Percentiles rank a stretch among this genome's conserved stretches.
Evolutionary conservation across 768 basidiomycete species (phyloP).

Genomic region (Obba rivulosa): DNA sequence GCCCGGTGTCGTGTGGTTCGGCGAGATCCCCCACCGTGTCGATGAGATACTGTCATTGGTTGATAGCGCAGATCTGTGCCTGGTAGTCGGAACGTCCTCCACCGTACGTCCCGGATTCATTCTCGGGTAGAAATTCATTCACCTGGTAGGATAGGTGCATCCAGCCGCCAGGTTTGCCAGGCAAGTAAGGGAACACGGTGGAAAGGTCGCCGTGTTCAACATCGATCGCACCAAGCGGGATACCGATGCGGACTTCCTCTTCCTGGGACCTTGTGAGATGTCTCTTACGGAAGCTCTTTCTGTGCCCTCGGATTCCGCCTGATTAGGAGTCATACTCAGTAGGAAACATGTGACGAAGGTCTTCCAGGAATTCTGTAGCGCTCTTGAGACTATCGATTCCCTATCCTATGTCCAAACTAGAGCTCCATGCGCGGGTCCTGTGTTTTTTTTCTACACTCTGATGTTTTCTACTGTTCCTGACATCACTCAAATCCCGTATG

Average conservation of each 20-base stretch:
- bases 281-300: slow-evolving; percentile 37
- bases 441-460: too few species aligned
- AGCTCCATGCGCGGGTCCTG: too few species aligned
- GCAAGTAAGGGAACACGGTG: slow-evolving; percentile 23
- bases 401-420: too few species aligned
- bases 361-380: too few species aligned
- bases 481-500: too few species aligned
- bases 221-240: slow-evolving; percentile 30
- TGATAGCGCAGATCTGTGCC: slow-evolving; percentile 24
- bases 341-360: not conserved
- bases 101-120: slow-evolving; percentile 18
- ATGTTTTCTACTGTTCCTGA: too few species aligned
- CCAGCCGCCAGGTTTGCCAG: slow-evolving; percentile 26
- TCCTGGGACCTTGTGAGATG: slow-evolving; percentile 45
- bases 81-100: slow-evolving; percentile 34
- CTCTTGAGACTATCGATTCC: too few species aligned
- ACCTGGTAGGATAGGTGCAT: too few species aligned
- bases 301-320: not conserved
- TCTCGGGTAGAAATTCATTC: too few species aligned
- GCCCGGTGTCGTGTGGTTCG: slow-evolving; percentile 37
- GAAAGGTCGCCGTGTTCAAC: slow-evolving; percentile 32
- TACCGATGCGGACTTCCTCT: slow-evolving; percentile 42
- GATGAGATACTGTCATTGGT: slow-evolving; percentile 23
- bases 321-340: too few species aligned
- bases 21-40: slow-evolving; percentile 25